Base-by-base conservation (phyloP, 768 basidiomycete species). In the Rhizopogon sp. region DNA sequence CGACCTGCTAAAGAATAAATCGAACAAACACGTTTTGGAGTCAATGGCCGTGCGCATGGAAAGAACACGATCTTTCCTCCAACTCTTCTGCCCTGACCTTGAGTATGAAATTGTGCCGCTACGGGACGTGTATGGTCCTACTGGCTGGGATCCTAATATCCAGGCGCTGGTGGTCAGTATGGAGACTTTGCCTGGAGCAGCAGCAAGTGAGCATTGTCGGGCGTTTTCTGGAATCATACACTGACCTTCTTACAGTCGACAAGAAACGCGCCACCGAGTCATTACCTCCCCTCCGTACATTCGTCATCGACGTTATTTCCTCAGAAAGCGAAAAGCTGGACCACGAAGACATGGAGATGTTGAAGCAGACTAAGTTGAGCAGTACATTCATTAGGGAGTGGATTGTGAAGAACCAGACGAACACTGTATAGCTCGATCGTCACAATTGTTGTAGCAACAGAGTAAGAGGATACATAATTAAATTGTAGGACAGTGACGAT, bases 311-410 rank as follows among this genome's bases (percentile, higher is more conserved):
- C 66, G 93, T 98, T 59, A 93, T 98, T 56, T 91, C 89, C 0
- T 70, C 86, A 43, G 79, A 79, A 33, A 77, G 76, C 4, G 71
- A 79, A 17, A 81, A 74, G 53, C 70, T 90, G 25, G 84, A 83
- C 47, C 77, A 79, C 47, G 80, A 79, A 20, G 90, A 95, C 65
- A 79, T 81, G 16, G 82, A 84, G 53, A 70, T 79, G 65, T 69
- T 95, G 55, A 87, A 86, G 66, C 77, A 81, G 59, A 80, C 85
- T 29, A 99, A 99, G 77, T 85, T 98, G 81, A 93, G 97, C 67
- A 97, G 93, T 65, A 96, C 94, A 6, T 90, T 80, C 57, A 96
- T 99, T 60, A 78, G 97, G 42, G 78, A 87, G 60, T 96, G 94
- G 93, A 87, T 99, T 57, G 83, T 75, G 6, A 64, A 71, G 45